A percentile compares a stretch with the other conserved stretches of the same genome.
Evolutionary conservation across 352 stramenopile species (phyloP).

Genomic region (Globisporangium recalcitrans): DNA sequence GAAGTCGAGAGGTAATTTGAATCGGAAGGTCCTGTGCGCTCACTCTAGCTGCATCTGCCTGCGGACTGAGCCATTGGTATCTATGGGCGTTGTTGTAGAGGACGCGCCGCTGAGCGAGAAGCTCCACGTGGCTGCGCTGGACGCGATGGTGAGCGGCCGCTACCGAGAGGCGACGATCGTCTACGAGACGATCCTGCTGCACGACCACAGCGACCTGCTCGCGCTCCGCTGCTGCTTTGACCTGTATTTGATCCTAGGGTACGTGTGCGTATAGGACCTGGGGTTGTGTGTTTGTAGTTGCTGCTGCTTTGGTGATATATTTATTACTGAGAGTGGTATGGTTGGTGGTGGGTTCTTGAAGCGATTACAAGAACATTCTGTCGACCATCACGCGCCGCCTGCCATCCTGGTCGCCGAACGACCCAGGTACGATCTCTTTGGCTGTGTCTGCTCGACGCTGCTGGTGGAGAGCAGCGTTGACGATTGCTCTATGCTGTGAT

Average conservation of each 20-base stretch:
- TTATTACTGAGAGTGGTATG: background rate
- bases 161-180: slow-evolving; percentile 58
- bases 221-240: slow-evolving; percentile 76
- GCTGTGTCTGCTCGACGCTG: background rate
- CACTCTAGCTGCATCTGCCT: background rate
- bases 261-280: slow-evolving; percentile 6
- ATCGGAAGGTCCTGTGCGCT: background rate
- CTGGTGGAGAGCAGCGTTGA: no score
- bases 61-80: background rate
- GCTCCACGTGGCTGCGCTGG: slow-evolving; percentile 67
- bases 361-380: slow-evolving; percentile 76
- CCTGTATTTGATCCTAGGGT: slow-evolving; percentile 78
- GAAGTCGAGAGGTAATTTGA: slow-evolving; percentile 25
- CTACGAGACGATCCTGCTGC: slow-evolving; percentile 78
- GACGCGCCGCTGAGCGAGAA: slow-evolving; percentile 43
- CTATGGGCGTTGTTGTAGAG: slow-evolving; percentile 6
- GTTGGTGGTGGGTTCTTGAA: slow-evolving; percentile 21
- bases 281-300: background rate
- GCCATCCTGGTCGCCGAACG: slow-evolving; percentile 71
- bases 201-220: slow-evolving; percentile 63
- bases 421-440: slow-evolving; percentile 26
- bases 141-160: slow-evolving; percentile 62
- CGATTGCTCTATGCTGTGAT: background rate
- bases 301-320: background rate
- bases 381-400: slow-evolving; percentile 63